Percentiles rank a stretch among this genome's conserved stretches.
Conservation (phyloP, 2,329 filamentous ascomycete species). For the Endothia cerciana region DNA sequence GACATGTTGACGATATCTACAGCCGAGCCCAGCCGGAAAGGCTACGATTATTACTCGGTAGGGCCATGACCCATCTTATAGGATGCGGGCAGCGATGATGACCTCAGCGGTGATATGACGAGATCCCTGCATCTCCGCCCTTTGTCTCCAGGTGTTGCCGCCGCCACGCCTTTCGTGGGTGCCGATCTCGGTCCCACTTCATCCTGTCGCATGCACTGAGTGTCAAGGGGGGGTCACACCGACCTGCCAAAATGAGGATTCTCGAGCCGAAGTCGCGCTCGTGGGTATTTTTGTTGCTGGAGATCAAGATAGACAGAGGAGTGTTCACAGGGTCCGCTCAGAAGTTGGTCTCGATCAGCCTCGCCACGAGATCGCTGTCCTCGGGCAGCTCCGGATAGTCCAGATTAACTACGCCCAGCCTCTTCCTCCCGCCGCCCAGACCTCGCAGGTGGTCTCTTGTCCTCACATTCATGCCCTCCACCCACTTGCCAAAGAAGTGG, state of each 20-base stretch:
- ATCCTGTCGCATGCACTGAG: not conserved
- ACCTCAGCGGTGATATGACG: not conserved
- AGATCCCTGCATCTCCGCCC: slow-evolving; percentile 16
- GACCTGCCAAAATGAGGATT: too few species aligned
- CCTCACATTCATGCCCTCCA: slow-evolving; percentile 47
- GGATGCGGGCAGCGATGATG: not conserved
- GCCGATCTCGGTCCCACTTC: slow-evolving; percentile 24
- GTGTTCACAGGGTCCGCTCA: slow-evolving; percentile 15
- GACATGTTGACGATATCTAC: slow-evolving; percentile 8
- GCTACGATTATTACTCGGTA: not conserved
- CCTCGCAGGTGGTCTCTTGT: slow-evolving; percentile 39
- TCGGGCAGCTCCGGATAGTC: slow-evolving; percentile 34
- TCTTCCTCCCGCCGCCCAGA: slow-evolving; percentile 33
- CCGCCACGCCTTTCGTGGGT: not conserved
- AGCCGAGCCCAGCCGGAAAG: not conserved
- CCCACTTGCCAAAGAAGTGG: slow-evolving; percentile 43
- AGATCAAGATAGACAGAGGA: not conserved
- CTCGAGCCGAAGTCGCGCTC: not conserved
- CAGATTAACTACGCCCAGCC: slow-evolving; percentile 34
- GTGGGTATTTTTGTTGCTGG: not conserved
- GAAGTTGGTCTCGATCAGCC: slow-evolving; percentile 47
- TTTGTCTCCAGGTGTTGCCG: not conserved
- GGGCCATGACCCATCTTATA: not conserved
- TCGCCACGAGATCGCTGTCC: slow-evolving; percentile 44
- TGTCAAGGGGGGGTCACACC: not conserved